phyloP scores from a whole-genome alignment of 2,329 filamentous ascomycete genomes.

The Calonectria honghensis region DNA sequence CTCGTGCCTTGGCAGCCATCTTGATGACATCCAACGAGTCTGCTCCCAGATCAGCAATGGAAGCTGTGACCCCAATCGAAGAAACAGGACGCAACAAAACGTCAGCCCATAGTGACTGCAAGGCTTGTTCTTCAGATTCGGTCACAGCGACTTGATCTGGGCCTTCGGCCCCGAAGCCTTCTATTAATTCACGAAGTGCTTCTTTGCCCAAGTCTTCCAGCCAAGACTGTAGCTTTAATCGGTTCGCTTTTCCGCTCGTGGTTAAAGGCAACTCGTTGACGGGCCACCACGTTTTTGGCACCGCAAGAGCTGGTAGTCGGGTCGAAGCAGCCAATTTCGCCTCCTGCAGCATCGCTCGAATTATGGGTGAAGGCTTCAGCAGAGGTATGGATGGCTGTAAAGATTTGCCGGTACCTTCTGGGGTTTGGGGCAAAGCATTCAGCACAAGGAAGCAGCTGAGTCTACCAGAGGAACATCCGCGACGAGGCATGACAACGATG shows the following conservation, averaged over 20 bases:
- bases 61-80: background rate
- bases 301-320: background rate
- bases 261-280: background rate
- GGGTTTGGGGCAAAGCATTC: background rate
- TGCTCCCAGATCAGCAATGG: background rate
- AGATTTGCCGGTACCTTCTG: background rate
- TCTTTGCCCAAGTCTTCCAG: background rate
- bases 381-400: background rate
- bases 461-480: background rate
- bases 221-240: background rate
- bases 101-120: background rate
- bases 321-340: background rate
- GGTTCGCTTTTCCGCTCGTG: background rate
- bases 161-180: background rate
- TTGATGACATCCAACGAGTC: background rate
- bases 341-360: background rate
- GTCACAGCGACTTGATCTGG: too few species aligned
- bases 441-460: background rate
- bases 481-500: background rate
- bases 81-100: background rate
- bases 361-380: background rate
- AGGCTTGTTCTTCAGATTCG: background rate
- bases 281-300: background rate
- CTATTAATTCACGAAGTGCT: background rate
- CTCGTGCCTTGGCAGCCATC: background rate